Evolutionary conservation across 129 eudicot species (phyloP).

Genomic region (Chrysanthemum lavandulifolium): DNA sequence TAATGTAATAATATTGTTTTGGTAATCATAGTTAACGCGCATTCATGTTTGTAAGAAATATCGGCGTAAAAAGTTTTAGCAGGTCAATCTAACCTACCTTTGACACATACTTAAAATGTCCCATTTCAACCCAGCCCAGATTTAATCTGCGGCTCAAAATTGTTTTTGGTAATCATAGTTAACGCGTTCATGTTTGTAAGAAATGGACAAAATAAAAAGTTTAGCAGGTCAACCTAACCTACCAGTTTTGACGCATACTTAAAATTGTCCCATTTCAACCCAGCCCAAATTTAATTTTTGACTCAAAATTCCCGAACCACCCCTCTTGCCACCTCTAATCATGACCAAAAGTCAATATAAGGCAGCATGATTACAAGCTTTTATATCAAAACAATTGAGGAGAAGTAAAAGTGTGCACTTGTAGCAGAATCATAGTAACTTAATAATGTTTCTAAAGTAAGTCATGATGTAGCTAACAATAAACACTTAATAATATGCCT

Average conservation of each 20-base stretch:
- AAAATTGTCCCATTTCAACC: not conserved
- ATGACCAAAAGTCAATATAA: slow-evolving; percentile 4
- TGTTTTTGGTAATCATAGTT: too few species aligned
- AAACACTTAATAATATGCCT: not conserved
- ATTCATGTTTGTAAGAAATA: too few species aligned
- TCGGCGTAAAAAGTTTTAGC: too few species aligned
- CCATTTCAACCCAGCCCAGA: not conserved
- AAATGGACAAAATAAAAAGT: too few species aligned
- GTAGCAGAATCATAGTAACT: not conserved
- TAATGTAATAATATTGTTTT: too few species aligned
- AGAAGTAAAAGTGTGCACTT: not conserved
- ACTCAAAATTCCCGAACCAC: not conserved
- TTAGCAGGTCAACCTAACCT: too few species aligned
- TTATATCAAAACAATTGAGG: not conserved
- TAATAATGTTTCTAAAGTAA: not conserved
- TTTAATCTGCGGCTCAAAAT: too few species aligned
- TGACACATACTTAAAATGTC: not conserved
- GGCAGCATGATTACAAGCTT: not conserved
- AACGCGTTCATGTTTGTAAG: too few species aligned
- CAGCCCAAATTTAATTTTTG: not conserved
- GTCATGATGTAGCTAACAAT: slow-evolving; percentile 9
- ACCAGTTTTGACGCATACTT: too few species aligned
- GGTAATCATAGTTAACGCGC: too few species aligned
- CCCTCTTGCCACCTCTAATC: slow-evolving; percentile 3
- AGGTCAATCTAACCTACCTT: too few species aligned